These are phyloP conservation scores for Orbilia javanica DNA, from an alignment of 2,329 filamentous ascomycete genomes.

Conservation along the genomic window DNA sequence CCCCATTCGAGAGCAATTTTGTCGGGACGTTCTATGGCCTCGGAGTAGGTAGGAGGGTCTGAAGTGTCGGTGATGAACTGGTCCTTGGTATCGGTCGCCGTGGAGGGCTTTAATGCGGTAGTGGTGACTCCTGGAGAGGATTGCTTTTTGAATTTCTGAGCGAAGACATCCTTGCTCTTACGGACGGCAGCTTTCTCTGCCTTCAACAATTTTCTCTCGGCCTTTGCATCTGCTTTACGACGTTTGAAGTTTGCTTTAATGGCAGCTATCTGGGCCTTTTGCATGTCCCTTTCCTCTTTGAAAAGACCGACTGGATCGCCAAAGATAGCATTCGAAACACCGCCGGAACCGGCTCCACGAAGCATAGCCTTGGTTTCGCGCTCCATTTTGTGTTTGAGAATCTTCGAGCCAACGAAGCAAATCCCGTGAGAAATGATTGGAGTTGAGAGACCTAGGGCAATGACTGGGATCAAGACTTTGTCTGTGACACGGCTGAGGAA, in stretches of 20 bases:
- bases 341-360: background rate
- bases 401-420: constrained; percentile 44
- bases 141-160: constrained; percentile 15
- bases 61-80: background rate
- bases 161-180: background rate
- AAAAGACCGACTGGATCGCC: constrained; percentile 16
- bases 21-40: background rate
- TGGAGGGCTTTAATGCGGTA: background rate
- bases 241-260: constrained; percentile 20
- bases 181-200: constrained; percentile 17
- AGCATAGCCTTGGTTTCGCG: constrained; percentile 21
- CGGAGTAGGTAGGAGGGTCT: constrained; percentile 1
- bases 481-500: constrained; percentile 7
- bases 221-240: constrained; percentile 23
- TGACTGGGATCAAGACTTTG: constrained; percentile 30
- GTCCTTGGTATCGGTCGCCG: background rate
- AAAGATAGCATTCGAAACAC: background rate
- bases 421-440: constrained; percentile 52
- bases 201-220: constrained; percentile 11
- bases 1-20: background rate
- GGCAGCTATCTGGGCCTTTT: constrained; percentile 28
- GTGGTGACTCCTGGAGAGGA: background rate
- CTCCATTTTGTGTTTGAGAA: constrained; percentile 51
- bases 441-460: constrained; percentile 47
- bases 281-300: constrained; percentile 25